Evolutionary conservation across 140 eudicot species (phyloP), one percentile per base, ranked within the genome.

Genomic region (Oenanthe javanica): DNA sequence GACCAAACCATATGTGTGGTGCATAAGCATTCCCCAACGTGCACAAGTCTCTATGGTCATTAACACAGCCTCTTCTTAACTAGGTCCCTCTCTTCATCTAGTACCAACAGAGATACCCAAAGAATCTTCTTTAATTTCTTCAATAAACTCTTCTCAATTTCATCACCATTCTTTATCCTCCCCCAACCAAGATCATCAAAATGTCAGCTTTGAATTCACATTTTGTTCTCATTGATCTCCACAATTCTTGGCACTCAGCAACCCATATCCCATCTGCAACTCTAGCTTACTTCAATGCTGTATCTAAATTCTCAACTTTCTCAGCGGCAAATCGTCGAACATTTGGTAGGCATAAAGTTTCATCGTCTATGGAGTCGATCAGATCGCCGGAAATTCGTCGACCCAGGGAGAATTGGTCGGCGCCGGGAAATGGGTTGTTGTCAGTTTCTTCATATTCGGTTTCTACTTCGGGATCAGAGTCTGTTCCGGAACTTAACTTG

Each of bases 261-360:
- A 89, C 79, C 77, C 97, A 87, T 66, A 83, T 86, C 21, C 94
- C 90, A 25, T 59, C 81, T 1, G 81, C 94, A 40, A 79, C 95
- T 27, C 86, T 91, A 31, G 75, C 88, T 9, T 91, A 80, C 81
- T 75, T 93, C 0, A 85, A 83, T 36, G 81, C 52, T 25, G 74
- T 69, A 4, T 72, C 85, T n/a, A 79, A 47, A 1, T 19, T 81
- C 15, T 27, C 86, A 0, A 73, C 54, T 40, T 84, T 91, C 87
- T 87, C 96, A 1, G 87, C 86, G 85, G 92, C 97, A 83, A 86
- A 92, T 88, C 93, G 91, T 89, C 97, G 97, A 92, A 86, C 96
- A 77, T 83, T 82, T 83, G 76, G 90, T 63, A 77, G 83, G 85
- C 84, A 86, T 27, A 81, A 82, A 57, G 77, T 84, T 21, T 54